phyloP scores from a whole-genome alignment of 2,329 filamentous ascomycete genomes.

The Ceratocystis ficicola region DNA sequence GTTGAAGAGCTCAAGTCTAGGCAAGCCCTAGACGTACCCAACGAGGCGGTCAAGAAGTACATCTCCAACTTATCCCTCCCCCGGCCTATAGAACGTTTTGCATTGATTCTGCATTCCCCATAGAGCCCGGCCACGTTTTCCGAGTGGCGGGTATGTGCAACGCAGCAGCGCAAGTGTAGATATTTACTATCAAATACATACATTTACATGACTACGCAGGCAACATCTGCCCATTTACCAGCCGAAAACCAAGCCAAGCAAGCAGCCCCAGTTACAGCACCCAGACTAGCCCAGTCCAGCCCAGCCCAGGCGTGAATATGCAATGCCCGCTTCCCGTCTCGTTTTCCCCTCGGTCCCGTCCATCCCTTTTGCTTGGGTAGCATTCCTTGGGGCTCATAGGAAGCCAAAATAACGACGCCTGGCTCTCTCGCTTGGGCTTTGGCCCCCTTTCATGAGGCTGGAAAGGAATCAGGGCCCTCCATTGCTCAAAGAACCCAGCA shows the following conservation, averaged over 20 bases:
- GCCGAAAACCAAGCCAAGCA: neutral
- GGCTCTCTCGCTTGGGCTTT: constrained; percentile 9
- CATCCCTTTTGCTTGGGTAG: constrained; percentile 5
- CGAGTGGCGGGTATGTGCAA: neutral
- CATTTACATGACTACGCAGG: too few species aligned
- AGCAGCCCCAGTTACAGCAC: too few species aligned
- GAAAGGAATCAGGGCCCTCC: constrained; percentile 3
- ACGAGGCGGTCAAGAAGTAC: constrained; percentile 2
- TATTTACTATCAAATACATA: neutral
- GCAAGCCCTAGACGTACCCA: neutral
- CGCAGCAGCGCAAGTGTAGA: neutral
- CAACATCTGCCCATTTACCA: too few species aligned
- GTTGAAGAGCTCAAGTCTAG: too few species aligned
- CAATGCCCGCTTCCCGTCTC: neutral
- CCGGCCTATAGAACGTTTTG: constrained; percentile 3
- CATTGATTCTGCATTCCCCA: neutral
- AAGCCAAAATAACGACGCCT: constrained; percentile 1
- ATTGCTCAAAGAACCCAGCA: constrained; percentile 2
- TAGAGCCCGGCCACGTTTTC: constrained; percentile 6
- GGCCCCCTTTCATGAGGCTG: constrained; percentile 1
- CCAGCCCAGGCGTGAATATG: neutral
- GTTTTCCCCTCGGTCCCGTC: neutral
- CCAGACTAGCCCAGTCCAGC: neutral
- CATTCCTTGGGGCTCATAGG: neutral
- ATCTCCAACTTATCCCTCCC: neutral